A percentile compares a stretch with the other conserved stretches of the same genome.
phyloP scores from a whole-genome alignment of 441 rosid genomes.

The Bocquillonia castaneifolia region DNA sequence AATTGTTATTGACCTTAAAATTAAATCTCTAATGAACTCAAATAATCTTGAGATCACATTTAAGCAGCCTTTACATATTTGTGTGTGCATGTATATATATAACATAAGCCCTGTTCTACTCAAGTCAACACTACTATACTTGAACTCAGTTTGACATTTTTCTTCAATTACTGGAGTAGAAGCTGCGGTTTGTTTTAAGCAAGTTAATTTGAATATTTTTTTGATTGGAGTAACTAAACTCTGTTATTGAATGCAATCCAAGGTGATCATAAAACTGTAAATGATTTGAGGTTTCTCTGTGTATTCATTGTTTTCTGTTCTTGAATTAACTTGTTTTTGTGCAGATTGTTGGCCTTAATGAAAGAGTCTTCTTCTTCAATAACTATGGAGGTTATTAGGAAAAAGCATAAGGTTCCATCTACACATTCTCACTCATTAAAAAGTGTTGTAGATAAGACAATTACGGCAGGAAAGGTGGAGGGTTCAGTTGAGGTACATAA shows the following conservation, averaged over 20 bases:
- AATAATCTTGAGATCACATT: not conserved
- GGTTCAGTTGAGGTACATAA: conserved; percentile 68
- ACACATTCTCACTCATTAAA: conserved; percentile 46
- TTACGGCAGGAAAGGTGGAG: conserved; percentile 77
- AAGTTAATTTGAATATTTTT: not conserved
- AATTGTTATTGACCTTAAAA: not conserved
- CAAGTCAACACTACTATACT: too few relatives aligned
- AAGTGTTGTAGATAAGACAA: conserved; percentile 50
- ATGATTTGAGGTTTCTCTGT: conserved; percentile 13
- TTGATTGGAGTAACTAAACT: not conserved
- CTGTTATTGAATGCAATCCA: too few relatives aligned
- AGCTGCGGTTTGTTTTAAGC: too few relatives aligned
- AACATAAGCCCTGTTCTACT: too few relatives aligned
- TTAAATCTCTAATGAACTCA: not conserved
- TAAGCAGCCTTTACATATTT: not conserved
- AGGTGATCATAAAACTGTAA: too few relatives aligned
- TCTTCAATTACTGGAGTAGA: too few relatives aligned
- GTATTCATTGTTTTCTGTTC: conserved; percentile 5
- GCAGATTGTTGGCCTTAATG: conserved; percentile 54
- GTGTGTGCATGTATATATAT: too few relatives aligned
- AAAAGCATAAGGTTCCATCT: conserved; percentile 49
- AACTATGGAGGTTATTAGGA: conserved; percentile 44
- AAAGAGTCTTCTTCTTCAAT: conserved; percentile 52
- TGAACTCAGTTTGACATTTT: too few relatives aligned
- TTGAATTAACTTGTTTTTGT: conserved; percentile 24